These are phyloP conservation scores for Brasilioporus rufonigricans DNA, from an alignment of 768 basidiomycete species.

Conservation along the genomic window DNA sequence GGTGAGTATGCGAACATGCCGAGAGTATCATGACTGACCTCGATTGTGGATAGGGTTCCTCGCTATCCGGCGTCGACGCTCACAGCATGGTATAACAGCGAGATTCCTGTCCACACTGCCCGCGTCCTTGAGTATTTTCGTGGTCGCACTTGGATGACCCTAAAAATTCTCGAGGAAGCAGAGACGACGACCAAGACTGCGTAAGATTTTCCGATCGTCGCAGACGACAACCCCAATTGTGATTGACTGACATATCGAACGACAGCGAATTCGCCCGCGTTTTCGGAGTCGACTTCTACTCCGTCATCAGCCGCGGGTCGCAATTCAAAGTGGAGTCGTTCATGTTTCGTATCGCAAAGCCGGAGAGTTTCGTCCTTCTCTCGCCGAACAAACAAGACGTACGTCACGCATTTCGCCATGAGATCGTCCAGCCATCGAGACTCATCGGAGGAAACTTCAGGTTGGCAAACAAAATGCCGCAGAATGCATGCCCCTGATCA, in stretches of 20 bases:
- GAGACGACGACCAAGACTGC: slow-evolving; percentile 6
- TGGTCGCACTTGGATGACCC: slow-evolving; percentile 60
- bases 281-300: slow-evolving; percentile 96
- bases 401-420: slow-evolving; percentile 17
- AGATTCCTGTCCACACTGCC: slow-evolving; percentile 50
- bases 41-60: slow-evolving; percentile 56
- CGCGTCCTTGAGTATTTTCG: slow-evolving; percentile 61
- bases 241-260: not conserved
- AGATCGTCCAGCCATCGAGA: not conserved
- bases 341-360: slow-evolving; percentile 96
- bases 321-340: slow-evolving; percentile 99
- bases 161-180: not conserved
- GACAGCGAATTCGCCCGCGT: slow-evolving; percentile 93
- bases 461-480: slow-evolving; percentile 96
- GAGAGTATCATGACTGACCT: not conserved
- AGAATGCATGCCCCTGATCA: slow-evolving; percentile 92
- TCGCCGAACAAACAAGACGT: slow-evolving; percentile 90
- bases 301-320: slow-evolving; percentile 90
- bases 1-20: slow-evolving; percentile 45
- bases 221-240: not conserved
- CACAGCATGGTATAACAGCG: slow-evolving; percentile 65
- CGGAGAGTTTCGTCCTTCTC: slow-evolving; percentile 86
- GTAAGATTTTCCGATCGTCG: not conserved
- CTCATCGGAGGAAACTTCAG: slow-evolving; percentile 38
- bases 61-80: slow-evolving; percentile 62